Evolutionary conservation across 768 basidiomycete genomes (phyloP).

Genomic region (Naematelia aurantialba): DNA sequence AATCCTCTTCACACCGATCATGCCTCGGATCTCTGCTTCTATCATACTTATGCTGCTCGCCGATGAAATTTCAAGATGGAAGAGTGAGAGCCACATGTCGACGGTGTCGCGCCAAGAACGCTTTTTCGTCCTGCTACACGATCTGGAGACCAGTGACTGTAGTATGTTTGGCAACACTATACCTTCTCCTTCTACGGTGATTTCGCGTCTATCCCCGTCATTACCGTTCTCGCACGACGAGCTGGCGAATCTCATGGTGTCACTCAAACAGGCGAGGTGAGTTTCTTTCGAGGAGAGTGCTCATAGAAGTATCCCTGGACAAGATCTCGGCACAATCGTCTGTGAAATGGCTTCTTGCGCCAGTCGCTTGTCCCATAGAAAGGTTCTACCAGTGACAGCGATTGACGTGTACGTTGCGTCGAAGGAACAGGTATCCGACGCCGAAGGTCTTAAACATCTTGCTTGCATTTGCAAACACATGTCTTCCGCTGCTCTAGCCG

Average conservation of each 20-base stretch:
- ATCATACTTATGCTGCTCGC: not conserved
- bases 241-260: not conserved
- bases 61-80: not conserved
- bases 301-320: not conserved
- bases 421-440: not conserved
- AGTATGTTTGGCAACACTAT: too few relatives aligned
- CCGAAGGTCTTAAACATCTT: not conserved
- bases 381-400: not conserved
- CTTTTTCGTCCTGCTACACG: not conserved
- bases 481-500: not conserved
- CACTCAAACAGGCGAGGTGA: not conserved
- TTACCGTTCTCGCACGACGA: not conserved
- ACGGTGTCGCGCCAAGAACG: not conserved
- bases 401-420: not conserved
- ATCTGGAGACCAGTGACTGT: not conserved
- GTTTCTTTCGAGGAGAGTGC: not conserved
- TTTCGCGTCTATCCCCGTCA: not conserved
- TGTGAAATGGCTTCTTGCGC: not conserved
- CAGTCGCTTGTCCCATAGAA: not conserved
- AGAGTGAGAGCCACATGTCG: not conserved
- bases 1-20: conserved; percentile 10
- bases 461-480: conserved; percentile 14
- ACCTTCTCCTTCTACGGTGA: not conserved
- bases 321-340: not conserved
- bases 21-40: conserved; percentile 5